Evolutionary conservation across 2,329 filamentous ascomycete species (phyloP).

Genomic region (Coniochaeta prunicola): DNA sequence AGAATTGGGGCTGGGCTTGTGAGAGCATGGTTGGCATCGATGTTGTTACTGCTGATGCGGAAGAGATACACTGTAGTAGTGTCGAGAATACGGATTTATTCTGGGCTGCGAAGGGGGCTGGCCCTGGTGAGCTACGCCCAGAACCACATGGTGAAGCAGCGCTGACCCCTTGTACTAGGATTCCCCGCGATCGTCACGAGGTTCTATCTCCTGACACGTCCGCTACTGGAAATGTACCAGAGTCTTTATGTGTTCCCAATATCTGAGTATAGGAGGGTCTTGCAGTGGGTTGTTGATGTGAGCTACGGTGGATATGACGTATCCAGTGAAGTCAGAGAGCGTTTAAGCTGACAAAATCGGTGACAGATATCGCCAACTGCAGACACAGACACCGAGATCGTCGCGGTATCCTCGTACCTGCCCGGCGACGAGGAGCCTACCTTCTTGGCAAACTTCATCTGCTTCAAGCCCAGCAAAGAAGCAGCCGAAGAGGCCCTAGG

Average conservation of each 20-base stretch:
- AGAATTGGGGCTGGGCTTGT: constrained; percentile 48
- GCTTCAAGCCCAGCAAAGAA: constrained; percentile 29
- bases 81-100: constrained; percentile 36
- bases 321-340: neutral
- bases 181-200: constrained; percentile 45
- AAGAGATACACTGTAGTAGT: constrained; percentile 25
- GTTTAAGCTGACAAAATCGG: neutral
- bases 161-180: constrained; percentile 19
- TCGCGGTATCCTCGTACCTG: constrained; percentile 24
- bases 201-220: constrained; percentile 37
- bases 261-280: constrained; percentile 33
- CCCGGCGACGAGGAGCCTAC: constrained; percentile 19
- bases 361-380: constrained; percentile 19
- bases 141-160: no score
- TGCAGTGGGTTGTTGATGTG: constrained; percentile 39
- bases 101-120: constrained; percentile 41
- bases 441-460: constrained; percentile 29
- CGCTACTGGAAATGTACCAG: constrained; percentile 21
- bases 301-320: constrained; percentile 5
- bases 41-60: constrained; percentile 37
- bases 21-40: constrained; percentile 36
- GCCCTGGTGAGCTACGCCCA: constrained; percentile 23
- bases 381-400: constrained; percentile 31
- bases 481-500: constrained; percentile 27
- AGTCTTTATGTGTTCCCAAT: constrained; percentile 37